A percentile compares a stretch with the other conserved stretches of the same genome.
These are phyloP conservation scores for Hypsizygus marmoreus DNA, from an alignment of 768 basidiomycete species.

Conservation along the genomic window DNA sequence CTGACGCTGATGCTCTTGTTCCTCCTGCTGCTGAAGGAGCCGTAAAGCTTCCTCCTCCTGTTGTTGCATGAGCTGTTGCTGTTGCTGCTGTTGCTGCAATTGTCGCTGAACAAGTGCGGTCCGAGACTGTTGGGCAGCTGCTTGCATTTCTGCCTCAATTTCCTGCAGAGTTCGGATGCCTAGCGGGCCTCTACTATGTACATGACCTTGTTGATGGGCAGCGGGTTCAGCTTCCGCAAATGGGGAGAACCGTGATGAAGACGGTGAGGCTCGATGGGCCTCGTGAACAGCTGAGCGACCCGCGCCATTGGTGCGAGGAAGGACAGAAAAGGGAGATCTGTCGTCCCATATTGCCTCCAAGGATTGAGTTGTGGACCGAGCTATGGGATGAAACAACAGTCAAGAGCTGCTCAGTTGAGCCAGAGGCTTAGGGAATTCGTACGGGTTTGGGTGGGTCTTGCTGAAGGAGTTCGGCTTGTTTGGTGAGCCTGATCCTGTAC, in stretches of 20 bases:
- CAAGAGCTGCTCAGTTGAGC: slow-evolving; percentile 12
- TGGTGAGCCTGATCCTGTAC: slow-evolving; percentile 24
- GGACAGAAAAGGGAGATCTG: slow-evolving; percentile 72
- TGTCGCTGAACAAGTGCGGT: slow-evolving; percentile 22
- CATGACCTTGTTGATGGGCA: slow-evolving; percentile 31
- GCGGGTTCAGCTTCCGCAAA: slow-evolving; percentile 28
- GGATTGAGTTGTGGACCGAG: slow-evolving; percentile 45
- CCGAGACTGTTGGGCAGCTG: slow-evolving; percentile 49
- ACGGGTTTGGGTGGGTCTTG: slow-evolving; percentile 26
- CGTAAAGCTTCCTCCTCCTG: slow-evolving; percentile 38
- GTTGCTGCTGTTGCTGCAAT: slow-evolving; percentile 27
- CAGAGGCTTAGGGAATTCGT: slow-evolving; percentile 17
- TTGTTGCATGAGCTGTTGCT: slow-evolving; percentile 47
- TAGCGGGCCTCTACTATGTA: slow-evolving; percentile 33
- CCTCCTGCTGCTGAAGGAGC: slow-evolving; percentile 33
- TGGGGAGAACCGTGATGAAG: slow-evolving; percentile 40
- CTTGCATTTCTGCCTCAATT: slow-evolving; percentile 84
- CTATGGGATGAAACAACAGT: slow-evolving; percentile 24
- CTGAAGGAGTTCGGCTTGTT: slow-evolving; percentile 16
- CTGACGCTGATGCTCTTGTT: slow-evolving; percentile 41
- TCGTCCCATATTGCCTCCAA: slow-evolving; percentile 83
- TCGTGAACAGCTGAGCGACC: slow-evolving; percentile 41
- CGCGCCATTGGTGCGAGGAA: slow-evolving; percentile 56
- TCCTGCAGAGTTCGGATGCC: slow-evolving; percentile 73
- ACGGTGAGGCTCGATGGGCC: slow-evolving; percentile 32